Evolutionary conservation across 495 filamentous ascomycete genomes (phyloP), one percentile per base, ranked within the genome.

Genomic region (Patellaria atrata): DNA sequence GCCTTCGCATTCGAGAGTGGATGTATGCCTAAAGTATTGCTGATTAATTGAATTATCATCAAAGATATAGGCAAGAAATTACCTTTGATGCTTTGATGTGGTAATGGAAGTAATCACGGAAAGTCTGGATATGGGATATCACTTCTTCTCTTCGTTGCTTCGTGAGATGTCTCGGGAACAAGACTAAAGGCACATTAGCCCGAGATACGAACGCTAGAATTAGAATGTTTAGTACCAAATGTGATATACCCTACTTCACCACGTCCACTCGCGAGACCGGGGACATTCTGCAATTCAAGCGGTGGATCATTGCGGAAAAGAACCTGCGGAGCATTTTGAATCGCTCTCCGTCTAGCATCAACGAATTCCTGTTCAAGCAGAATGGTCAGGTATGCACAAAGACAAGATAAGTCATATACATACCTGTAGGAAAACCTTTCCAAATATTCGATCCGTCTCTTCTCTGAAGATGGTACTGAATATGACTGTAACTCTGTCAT

Each of bases 91-190:
- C 89, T 61, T 99, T 99, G 64, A 99, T 99, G 60, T 99, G 89
- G 57, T 99, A 99, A 57, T 99, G 89, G 68, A 99, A 99, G 57
- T 99, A 96, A 50, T 96, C 91, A 39, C 89, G 81, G 80, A 99
- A 99, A 12, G 87, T 99, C 61, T 99, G 91, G 47, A 99, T 94
- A 51, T 99, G 89, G 23, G 84, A 93, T 48, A 99, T 96, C 54
- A 82, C 87, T 39, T 94, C 87, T 29, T 82, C 77, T 59, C 89
- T 75, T 50, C 82, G 71, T 58, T 94, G 84, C 2, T 70, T 73
- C 3, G 85, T 91, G 37, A 99, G 65, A 56, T 99, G 89, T 40
- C 89, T 73, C 17, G 89, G 89, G 66, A 96, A 99, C 24, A 97
- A 70, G 28, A 97, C 89, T 96, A 36, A 3, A 29, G 4, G 23